Evolutionary conservation across 495 filamentous ascomycete species (phyloP).

Genomic region (Acidiella bohemica): DNA sequence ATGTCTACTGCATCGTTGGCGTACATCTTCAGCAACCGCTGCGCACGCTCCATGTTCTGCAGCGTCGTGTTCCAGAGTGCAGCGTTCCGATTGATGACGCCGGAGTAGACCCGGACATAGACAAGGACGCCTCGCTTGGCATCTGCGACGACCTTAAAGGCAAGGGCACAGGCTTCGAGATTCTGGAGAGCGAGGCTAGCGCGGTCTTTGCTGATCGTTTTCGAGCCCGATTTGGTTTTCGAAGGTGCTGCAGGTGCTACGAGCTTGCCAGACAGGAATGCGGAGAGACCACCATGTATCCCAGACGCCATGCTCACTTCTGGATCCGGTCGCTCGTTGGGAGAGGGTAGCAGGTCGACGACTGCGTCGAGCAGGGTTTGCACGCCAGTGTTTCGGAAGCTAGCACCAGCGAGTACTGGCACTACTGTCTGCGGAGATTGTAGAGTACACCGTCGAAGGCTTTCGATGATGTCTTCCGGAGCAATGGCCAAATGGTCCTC

Average conservation of each 20-base stretch:
- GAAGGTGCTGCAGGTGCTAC: slow-evolving; percentile 30
- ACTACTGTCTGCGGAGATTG: slow-evolving; percentile 46
- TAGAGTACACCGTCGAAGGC: slow-evolving; percentile 59
- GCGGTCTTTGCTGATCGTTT: slow-evolving; percentile 29
- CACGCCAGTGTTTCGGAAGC: slow-evolving; percentile 87
- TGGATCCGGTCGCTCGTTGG: slow-evolving; percentile 61
- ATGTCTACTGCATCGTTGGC: slow-evolving; percentile 80
- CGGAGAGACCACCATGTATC: slow-evolving; percentile 36
- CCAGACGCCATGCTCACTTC: slow-evolving; percentile 52
- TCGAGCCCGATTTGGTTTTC: slow-evolving; percentile 24
- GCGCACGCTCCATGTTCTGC: slow-evolving; percentile 64
- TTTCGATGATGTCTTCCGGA: slow-evolving; percentile 48
- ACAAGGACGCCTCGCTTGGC: slow-evolving; percentile 73
- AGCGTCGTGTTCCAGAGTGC: slow-evolving; percentile 81
- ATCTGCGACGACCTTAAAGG: slow-evolving; percentile 96
- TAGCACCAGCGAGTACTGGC: slow-evolving; percentile 83
- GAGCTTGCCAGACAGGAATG: slow-evolving; percentile 41
- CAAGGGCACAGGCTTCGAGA: slow-evolving; percentile 64
- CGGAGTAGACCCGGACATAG: slow-evolving; percentile 86
- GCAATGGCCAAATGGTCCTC: slow-evolving; percentile 59
- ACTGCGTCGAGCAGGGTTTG: slow-evolving; percentile 85
- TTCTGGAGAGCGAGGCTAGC: slow-evolving; percentile 34
- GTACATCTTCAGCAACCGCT: slow-evolving; percentile 79
- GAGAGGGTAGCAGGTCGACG: slow-evolving; percentile 72
- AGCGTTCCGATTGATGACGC: slow-evolving; percentile 56